These are phyloP conservation scores for Myxozyma neotropica DNA, from an alignment of 805 yeast species.

Conservation along the genomic window DNA sequence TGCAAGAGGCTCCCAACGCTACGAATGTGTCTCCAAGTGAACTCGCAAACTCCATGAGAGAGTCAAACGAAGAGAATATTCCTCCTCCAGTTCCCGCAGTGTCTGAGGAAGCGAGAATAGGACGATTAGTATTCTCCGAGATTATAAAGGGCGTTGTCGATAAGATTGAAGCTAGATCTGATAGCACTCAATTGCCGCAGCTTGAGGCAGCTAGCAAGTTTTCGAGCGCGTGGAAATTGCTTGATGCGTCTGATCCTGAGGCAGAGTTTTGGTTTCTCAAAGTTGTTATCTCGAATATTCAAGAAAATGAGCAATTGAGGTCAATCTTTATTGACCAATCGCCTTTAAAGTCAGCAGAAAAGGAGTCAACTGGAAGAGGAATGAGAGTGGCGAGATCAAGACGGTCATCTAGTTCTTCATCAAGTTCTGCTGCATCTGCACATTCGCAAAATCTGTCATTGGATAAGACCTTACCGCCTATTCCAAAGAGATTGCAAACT, in stretches of 20 bases:
- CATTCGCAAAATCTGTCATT: not conserved
- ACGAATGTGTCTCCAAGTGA: conserved; percentile 4
- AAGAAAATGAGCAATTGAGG: not conserved
- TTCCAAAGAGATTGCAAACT: conserved; percentile 27
- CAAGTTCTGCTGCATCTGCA: not conserved
- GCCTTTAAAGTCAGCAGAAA: not conserved
- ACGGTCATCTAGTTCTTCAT: not conserved
- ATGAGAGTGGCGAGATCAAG: not conserved
- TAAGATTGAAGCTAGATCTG: not conserved
- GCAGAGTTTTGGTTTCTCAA: conserved; percentile 16
- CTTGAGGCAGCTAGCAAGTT: conserved; percentile 22
- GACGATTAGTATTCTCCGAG: conserved; percentile 9
- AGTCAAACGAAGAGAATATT: conserved; percentile 6
- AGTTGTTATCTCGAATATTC: conserved; percentile 10
- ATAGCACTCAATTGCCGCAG: not conserved
- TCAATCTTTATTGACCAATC: not conserved
- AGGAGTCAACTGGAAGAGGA: not conserved
- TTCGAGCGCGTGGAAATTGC: conserved; percentile 24
- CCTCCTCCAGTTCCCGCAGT: conserved; percentile 11
- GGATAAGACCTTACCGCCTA: conserved; percentile 8
- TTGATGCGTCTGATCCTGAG: conserved; percentile 32
- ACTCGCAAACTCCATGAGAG: conserved; percentile 2
- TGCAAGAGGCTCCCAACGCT: conserved; percentile 15
- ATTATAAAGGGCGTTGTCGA: not conserved
- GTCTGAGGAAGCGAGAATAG: conserved; percentile 8